Conservation (phyloP, 2,329 filamentous ascomycete genomes). For the Trichoderma harzianum region DNA sequence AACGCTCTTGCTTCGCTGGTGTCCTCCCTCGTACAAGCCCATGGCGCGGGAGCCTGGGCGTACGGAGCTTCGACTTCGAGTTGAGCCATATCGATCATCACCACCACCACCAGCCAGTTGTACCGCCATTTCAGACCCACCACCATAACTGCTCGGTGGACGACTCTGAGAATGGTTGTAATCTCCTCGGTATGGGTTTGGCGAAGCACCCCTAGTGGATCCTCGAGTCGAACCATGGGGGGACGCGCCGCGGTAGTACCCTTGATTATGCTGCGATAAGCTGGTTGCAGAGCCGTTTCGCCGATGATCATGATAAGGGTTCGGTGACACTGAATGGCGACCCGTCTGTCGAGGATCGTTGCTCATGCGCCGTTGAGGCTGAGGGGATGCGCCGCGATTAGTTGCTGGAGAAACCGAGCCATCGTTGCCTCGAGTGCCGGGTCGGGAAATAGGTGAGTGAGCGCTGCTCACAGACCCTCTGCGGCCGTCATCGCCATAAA, state of each 20-base stretch:
- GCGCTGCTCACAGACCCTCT: slow-evolving; percentile 25
- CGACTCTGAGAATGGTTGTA: slow-evolving; percentile 40
- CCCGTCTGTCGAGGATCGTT: slow-evolving; percentile 42
- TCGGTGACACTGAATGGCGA: slow-evolving; percentile 57
- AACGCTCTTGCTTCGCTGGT: slow-evolving; percentile 75
- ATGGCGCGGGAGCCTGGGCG: slow-evolving; percentile 51
- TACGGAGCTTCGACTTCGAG: slow-evolving; percentile 46
- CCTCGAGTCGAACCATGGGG: slow-evolving; percentile 46
- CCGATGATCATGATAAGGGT: slow-evolving; percentile 49
- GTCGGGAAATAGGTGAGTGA: slow-evolving; percentile 47
- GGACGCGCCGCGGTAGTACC: slow-evolving; percentile 52
- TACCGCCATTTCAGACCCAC: slow-evolving; percentile 59
- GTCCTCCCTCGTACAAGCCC: slow-evolving; percentile 54
- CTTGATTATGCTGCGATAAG: slow-evolving; percentile 43
- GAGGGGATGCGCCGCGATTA: slow-evolving; percentile 60
- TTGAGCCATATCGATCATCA: slow-evolving; percentile 58
- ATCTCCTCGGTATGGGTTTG: slow-evolving; percentile 44
- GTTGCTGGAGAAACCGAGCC: slow-evolving; percentile 66
- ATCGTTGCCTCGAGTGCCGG: slow-evolving; percentile 57
- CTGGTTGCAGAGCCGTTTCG: slow-evolving; percentile 38
- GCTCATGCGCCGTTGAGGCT: slow-evolving; percentile 51
- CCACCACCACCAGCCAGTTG: slow-evolving; percentile 56
- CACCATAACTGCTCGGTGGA: slow-evolving; percentile 50
- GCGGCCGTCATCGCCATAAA: slow-evolving; percentile 57
- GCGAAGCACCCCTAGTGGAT: slow-evolving; percentile 45